phyloP scores from a whole-genome alignment of 1,284 basidiomycete genomes.

The Leccinum variabile region DNA sequence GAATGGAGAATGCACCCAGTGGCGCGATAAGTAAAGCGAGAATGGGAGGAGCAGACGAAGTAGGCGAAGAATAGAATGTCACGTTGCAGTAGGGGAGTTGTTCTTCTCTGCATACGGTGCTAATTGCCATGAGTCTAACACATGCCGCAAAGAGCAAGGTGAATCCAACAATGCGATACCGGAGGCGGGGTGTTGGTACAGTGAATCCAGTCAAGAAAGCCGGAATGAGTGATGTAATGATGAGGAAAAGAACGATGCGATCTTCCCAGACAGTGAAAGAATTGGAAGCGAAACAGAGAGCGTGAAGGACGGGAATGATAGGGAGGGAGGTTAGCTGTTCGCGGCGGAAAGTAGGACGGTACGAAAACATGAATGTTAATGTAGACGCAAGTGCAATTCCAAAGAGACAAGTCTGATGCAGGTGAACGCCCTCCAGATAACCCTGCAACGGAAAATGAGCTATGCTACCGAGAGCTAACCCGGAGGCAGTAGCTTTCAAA shows the following conservation, averaged over 20 bases:
- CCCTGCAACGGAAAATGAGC: slow-evolving; percentile 35
- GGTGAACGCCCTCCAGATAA: slow-evolving; percentile 43
- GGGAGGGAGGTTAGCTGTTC: slow-evolving; percentile 37
- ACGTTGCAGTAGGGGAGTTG: slow-evolving; percentile 86
- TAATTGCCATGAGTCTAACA: slow-evolving; percentile 70
- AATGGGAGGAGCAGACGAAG: slow-evolving; percentile 61
- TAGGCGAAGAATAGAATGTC: slow-evolving; percentile 81
- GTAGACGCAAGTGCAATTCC: slow-evolving; percentile 30
- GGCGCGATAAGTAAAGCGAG: slow-evolving; percentile 47
- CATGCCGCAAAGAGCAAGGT: slow-evolving; percentile 67
- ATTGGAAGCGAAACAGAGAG: slow-evolving; percentile 81
- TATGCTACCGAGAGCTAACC: slow-evolving; percentile 44
- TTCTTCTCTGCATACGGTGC: slow-evolving; percentile 92
- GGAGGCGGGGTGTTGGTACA: slow-evolving; percentile 67
- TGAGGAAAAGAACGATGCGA: slow-evolving; percentile 72
- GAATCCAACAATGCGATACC: slow-evolving; percentile 76
- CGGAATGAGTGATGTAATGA: slow-evolving; percentile 62
- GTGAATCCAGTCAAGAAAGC: slow-evolving; percentile 58
- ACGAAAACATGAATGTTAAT: slow-evolving; percentile 15
- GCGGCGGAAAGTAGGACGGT: slow-evolving; percentile 12
- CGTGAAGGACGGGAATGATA: slow-evolving; percentile 64
- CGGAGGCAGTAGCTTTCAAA: slow-evolving; percentile 41
- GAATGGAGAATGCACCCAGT: slow-evolving; percentile 46
- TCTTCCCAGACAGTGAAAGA: slow-evolving; percentile 98
- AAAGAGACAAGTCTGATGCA: slow-evolving; percentile 50